These are phyloP conservation scores for Naganishia randhawae DNA, from an alignment of 768 basidiomycete species.

Conservation along the genomic window DNA sequence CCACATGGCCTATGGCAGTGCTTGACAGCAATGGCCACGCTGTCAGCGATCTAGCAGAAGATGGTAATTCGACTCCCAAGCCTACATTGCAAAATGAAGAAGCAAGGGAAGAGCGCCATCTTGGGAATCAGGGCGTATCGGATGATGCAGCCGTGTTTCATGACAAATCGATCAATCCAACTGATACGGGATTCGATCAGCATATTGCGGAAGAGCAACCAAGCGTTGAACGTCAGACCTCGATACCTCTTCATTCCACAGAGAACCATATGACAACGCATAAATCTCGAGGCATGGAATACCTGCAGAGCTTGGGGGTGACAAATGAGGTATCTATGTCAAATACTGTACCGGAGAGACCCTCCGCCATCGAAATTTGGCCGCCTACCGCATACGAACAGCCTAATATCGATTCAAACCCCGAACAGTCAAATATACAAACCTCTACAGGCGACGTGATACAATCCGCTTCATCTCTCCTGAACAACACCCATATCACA, in stretches of 20 bases:
- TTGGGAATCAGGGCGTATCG: background rate
- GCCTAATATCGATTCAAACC: background rate
- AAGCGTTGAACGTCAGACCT: background rate
- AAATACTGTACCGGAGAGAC: background rate
- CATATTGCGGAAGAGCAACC: no score
- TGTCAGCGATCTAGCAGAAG: background rate
- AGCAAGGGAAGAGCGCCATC: background rate
- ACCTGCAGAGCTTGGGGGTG: background rate
- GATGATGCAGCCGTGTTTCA: background rate
- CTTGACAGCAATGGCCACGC: background rate
- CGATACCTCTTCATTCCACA: background rate
- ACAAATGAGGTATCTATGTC: background rate
- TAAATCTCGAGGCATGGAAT: slow-evolving; percentile 13
- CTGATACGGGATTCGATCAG: background rate
- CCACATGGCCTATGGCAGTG: background rate
- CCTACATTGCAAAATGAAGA: background rate
- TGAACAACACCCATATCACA: background rate
- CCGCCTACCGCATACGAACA: background rate
- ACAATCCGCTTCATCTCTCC: background rate
- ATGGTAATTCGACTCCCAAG: background rate
- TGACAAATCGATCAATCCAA: background rate
- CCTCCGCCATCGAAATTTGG: background rate
- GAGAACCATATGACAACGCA: background rate
- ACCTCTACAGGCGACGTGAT: background rate
- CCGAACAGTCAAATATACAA: no score